Conservation (phyloP, 805 yeast genomes). For the Hyphopichia homilentoma region DNA sequence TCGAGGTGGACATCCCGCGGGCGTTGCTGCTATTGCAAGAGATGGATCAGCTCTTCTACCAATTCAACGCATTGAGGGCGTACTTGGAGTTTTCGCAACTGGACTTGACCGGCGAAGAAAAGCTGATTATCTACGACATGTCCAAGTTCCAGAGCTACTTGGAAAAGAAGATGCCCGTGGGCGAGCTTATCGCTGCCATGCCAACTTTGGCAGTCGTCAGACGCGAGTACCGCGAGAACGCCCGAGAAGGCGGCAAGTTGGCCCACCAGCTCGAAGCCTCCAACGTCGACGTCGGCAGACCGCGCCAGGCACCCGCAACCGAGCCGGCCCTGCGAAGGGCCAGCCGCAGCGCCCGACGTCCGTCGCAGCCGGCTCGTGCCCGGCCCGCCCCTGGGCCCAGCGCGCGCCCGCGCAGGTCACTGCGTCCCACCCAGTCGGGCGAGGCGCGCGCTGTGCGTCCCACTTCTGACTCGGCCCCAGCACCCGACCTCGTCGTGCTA, state of each 20-base stretch:
- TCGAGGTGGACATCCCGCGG: slow-evolving; percentile 7
- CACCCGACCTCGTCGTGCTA: too few relatives aligned
- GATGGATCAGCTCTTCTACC: slow-evolving; percentile 24
- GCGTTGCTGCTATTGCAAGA: slow-evolving; percentile 11
- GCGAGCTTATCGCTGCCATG: slow-evolving; percentile 14
- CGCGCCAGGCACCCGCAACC: slow-evolving; percentile 1
- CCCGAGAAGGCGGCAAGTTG: slow-evolving; percentile 28
- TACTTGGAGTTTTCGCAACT: slow-evolving; percentile 19
- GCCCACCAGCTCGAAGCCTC: slow-evolving; percentile 10
- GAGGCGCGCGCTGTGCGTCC: too few relatives aligned
- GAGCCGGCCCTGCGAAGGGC: too few relatives aligned
- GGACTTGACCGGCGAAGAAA: slow-evolving; percentile 6
- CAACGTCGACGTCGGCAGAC: background rate
- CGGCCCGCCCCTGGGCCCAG: too few relatives aligned
- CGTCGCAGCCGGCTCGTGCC: too few relatives aligned
- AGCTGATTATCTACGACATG: slow-evolving; percentile 11
- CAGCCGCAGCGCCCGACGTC: too few relatives aligned
- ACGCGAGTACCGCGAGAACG: slow-evolving; percentile 25
- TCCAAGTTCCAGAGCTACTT: slow-evolving; percentile 11
- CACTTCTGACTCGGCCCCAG: too few relatives aligned
- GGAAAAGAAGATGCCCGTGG: slow-evolving; percentile 20
- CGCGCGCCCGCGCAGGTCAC: too few relatives aligned
- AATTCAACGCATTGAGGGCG: slow-evolving; percentile 19
- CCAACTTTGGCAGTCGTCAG: slow-evolving; percentile 25
- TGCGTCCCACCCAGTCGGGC: too few relatives aligned